These are phyloP conservation scores for Tarenaya hassleriana DNA, from an alignment of 345 rosid species.

Conservation along the genomic window DNA sequence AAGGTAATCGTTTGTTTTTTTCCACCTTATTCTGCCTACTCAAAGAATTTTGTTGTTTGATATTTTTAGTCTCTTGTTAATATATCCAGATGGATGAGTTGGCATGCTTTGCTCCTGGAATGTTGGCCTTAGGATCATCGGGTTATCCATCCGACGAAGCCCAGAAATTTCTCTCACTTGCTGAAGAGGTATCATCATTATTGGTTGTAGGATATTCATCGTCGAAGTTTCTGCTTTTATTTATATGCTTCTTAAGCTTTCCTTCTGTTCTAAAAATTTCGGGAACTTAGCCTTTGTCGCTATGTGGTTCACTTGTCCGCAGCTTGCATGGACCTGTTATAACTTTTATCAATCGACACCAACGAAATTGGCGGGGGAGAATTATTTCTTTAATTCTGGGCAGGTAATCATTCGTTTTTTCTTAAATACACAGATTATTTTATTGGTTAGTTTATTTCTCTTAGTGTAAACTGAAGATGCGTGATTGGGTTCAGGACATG, in stretches of 20 bases:
- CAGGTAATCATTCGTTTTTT: constrained; percentile 31
- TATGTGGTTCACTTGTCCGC: constrained; percentile 15
- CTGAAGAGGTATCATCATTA: constrained; percentile 77
- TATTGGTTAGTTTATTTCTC: not conserved
- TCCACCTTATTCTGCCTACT: not conserved
- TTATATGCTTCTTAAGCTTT: not conserved
- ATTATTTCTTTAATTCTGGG: constrained; percentile 76
- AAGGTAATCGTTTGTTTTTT: constrained; percentile 47
- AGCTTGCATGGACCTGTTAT: constrained; percentile 99
- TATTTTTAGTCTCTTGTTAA: constrained; percentile 10
- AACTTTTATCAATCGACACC: constrained; percentile 92
- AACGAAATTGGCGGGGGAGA: constrained; percentile 94
- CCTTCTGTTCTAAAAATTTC: too few species aligned
- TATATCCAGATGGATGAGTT: constrained; percentile 89
- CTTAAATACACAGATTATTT: not conserved
- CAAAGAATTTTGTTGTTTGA: constrained; percentile 15
- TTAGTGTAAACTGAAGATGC: constrained; percentile 8
- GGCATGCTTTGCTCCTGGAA: constrained; percentile 99
- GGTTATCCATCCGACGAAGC: constrained; percentile 79
- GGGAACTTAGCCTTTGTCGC: constrained; percentile 14
- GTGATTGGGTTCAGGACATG: constrained; percentile 72
- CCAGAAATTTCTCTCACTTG: constrained; percentile 63
- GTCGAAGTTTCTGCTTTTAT: constrained; percentile 1
- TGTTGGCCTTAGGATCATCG: constrained; percentile 91
- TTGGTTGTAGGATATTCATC: too few species aligned